Base-by-base conservation (phyloP, 2,329 filamentous ascomycete genomes). In the Massarina eburnea region DNA sequence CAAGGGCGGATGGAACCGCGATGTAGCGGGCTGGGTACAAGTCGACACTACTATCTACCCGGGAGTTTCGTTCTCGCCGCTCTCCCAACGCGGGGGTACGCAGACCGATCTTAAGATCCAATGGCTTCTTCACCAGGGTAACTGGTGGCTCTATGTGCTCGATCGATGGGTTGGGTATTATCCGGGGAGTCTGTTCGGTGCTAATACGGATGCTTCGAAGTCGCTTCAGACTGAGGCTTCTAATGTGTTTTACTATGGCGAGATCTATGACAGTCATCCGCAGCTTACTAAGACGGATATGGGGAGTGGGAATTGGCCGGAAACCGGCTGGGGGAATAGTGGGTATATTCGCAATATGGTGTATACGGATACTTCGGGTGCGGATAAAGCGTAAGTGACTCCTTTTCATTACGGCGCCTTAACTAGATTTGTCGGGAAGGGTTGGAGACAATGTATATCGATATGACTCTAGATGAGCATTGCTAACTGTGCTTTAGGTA, bases 81-180 rank as follows among this genome's bases (percentile, higher is more conserved):
- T 51, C 15, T 54, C 51, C 9, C 43, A 43, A 7, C 43, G 41
- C 20, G 51, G 51, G 15, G 48, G 51, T 32, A 35, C 48, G 21
- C 51, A 54, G 24, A 49, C 51, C 39, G 51, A 51, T 15, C 45
- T 54, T 18, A 38, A 51, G 29, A 54, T 54, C 40, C 39, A 49
- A 29, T 54, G 44, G 40, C 39, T 47, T 1, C 43, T 54, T 8
- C 39, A 41, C 44, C 6, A 46, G n/a, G 51, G 51, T 14, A 54
- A 54, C 41, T 54, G 51, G 51, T 54, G 51, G 51, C 48, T 54
- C 20, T 54, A 33, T 27, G 51, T 49, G 32, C 46, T 54, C 18
- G 51, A 52, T 29, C 45, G 51, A 14, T 54, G 46, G 45, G 52
- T 54, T 37, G 51, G 51, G 10, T 54, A 54, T 36, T 54, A 54